phyloP scores from a whole-genome alignment of 768 basidiomycete species.

The Phylloporus sp. region DNA sequence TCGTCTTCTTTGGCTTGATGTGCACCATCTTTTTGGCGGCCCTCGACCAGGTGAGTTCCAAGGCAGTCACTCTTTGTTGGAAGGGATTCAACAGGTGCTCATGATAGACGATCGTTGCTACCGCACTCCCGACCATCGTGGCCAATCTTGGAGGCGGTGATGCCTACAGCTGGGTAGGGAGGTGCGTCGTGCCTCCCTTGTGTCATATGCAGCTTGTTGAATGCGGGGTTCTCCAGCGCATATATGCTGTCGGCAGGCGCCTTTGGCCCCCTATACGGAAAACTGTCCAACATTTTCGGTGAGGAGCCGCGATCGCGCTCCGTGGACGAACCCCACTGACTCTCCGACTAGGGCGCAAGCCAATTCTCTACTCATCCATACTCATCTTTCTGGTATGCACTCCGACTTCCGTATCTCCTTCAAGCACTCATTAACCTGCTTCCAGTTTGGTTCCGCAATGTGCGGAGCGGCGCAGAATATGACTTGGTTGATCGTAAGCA shows the following conservation, averaged over 20 bases:
- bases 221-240: slow-evolving; percentile 41
- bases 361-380: slow-evolving; percentile 63
- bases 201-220: not conserved
- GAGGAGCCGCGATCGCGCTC: not conserved
- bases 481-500: slow-evolving; percentile 69
- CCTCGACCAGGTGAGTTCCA: slow-evolving; percentile 48
- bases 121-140: slow-evolving; percentile 73
- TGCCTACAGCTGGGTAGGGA: slow-evolving; percentile 71
- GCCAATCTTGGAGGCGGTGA: slow-evolving; percentile 56
- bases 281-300: slow-evolving; percentile 60
- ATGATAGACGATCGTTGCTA: slow-evolving; percentile 61
- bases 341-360: slow-evolving; percentile 51
- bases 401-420: not conserved
- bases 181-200: slow-evolving; percentile 32
- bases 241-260: slow-evolving; percentile 69
- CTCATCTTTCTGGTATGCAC: slow-evolving; percentile 57
- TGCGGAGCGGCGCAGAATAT: slow-evolving; percentile 79
- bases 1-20: slow-evolving; percentile 30
- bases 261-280: slow-evolving; percentile 71
- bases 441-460: slow-evolving; percentile 68
- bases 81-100: not conserved
- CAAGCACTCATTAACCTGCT: not conserved
- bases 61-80: not conserved
- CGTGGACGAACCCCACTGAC: slow-evolving; percentile 25
- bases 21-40: slow-evolving; percentile 38